A percentile compares a stretch with the other conserved stretches of the same genome.
Conservation (phyloP, 2,329 filamentous ascomycete species). For the Penicillium sp. region DNA sequence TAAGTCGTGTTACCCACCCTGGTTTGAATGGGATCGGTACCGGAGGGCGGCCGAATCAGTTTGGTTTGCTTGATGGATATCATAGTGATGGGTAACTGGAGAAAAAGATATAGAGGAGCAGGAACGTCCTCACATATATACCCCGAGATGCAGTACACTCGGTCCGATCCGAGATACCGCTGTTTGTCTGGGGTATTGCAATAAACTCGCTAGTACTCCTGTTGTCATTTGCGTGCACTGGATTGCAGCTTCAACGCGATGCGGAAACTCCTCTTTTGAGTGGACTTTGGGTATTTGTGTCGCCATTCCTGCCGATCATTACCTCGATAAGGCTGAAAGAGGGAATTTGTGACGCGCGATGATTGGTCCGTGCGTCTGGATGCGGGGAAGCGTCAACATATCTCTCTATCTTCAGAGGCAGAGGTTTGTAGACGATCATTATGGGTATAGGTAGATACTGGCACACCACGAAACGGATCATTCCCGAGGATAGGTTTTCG, state of each 20-base stretch:
- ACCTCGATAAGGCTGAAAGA: background rate
- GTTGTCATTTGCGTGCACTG: background rate
- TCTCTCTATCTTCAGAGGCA: background rate
- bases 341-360: background rate
- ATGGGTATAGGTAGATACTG: too few species aligned
- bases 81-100: conserved; percentile 2
- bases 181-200: background rate
- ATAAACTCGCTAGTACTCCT: background rate
- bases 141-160: background rate
- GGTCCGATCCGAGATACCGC: background rate
- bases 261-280: background rate
- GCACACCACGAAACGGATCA: too few species aligned
- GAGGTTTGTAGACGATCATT: too few species aligned
- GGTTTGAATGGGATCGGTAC: background rate
- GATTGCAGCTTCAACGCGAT: background rate
- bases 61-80: conserved; percentile 11
- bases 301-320: background rate
- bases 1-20: conserved; percentile 4
- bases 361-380: background rate
- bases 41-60: conserved; percentile 10
- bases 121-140: background rate
- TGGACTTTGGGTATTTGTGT: background rate
- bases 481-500: too few species aligned
- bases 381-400: background rate
- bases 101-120: background rate